phyloP scores from a whole-genome alignment of 78 protist genomes.

The Polysphondylium violaceum region DNA sequence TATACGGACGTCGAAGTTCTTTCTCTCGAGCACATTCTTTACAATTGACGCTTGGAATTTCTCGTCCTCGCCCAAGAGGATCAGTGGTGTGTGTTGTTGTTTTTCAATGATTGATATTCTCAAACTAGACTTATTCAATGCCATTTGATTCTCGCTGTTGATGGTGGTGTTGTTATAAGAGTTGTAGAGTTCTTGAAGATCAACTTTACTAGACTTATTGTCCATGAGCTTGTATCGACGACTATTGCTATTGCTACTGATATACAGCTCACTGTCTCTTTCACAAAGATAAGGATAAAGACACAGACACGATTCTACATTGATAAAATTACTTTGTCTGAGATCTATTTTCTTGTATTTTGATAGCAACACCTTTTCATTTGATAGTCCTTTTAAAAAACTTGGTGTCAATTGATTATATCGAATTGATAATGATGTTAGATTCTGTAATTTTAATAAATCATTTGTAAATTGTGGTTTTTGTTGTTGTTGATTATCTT shows the following conservation, averaged over 20 bases:
- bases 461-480: not conserved
- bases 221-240: too few relatives aligned
- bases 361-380: not conserved
- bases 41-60: slow-evolving; percentile 71
- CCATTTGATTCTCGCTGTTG: not conserved
- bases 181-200: slow-evolving; percentile 21
- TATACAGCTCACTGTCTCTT: slow-evolving; percentile 8
- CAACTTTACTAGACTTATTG: not conserved
- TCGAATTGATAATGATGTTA: slow-evolving; percentile 22
- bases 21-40: slow-evolving; percentile 66
- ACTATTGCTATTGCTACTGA: not conserved
- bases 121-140: slow-evolving; percentile 19
- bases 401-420: slow-evolving; percentile 28
- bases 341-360: slow-evolving; percentile 26
- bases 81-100: slow-evolving; percentile 59
- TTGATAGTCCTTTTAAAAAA: slow-evolving; percentile 8
- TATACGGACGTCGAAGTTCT: slow-evolving; percentile 72
- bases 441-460: slow-evolving; percentile 1
- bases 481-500: not conserved
- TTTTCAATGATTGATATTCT: slow-evolving; percentile 12
- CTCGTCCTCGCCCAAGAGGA: slow-evolving; percentile 71
- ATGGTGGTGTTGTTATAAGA: not conserved
- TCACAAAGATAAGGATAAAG: slow-evolving; percentile 19
- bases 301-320: not conserved
- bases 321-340: not conserved